A percentile compares a stretch with the other conserved stretches of the same genome.
Conservation (phyloP, 2,329 filamentous ascomycete species). For the Shiraia bambusicola region DNA sequence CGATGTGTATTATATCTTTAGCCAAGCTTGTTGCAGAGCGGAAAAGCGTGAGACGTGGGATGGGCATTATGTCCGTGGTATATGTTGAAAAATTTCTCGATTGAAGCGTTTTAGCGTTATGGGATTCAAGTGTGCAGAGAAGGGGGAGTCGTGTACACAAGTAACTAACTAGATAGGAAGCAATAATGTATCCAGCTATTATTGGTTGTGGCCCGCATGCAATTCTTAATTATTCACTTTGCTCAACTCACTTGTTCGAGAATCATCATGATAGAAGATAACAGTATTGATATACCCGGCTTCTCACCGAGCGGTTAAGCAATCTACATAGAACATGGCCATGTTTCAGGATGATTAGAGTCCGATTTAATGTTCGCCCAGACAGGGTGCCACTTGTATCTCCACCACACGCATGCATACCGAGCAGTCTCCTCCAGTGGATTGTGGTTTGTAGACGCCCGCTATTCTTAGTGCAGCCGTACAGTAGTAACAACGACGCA, state of each 20-base stretch:
- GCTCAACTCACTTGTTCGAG: too few relatives aligned
- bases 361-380: slow-evolving; percentile 5
- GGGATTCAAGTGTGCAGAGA: too few relatives aligned
- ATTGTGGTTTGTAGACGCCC: slow-evolving; percentile 21
- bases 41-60: too few relatives aligned
- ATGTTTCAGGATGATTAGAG: slow-evolving; percentile 22
- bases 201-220: too few relatives aligned
- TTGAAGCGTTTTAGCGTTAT: too few relatives aligned
- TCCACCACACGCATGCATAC: slow-evolving; percentile 11
- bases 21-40: too few relatives aligned
- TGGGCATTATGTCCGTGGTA: too few relatives aligned
- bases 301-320: slow-evolving; percentile 9
- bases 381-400: not conserved
- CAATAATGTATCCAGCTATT: too few relatives aligned
- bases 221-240: too few relatives aligned
- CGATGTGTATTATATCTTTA: not conserved
- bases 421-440: slow-evolving; percentile 25
- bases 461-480: slow-evolving; percentile 19
- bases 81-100: too few relatives aligned
- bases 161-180: not conserved
- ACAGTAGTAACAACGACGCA: slow-evolving; percentile 5
- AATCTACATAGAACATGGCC: slow-evolving; percentile 3
- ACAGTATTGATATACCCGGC: too few relatives aligned
- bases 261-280: too few relatives aligned
- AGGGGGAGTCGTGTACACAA: not conserved